A percentile compares a stretch with the other conserved stretches of the same genome.
These are phyloP conservation scores for Acidiella bohemica DNA, from an alignment of 495 filamentous ascomycete genomes.

Conservation along the genomic window DNA sequence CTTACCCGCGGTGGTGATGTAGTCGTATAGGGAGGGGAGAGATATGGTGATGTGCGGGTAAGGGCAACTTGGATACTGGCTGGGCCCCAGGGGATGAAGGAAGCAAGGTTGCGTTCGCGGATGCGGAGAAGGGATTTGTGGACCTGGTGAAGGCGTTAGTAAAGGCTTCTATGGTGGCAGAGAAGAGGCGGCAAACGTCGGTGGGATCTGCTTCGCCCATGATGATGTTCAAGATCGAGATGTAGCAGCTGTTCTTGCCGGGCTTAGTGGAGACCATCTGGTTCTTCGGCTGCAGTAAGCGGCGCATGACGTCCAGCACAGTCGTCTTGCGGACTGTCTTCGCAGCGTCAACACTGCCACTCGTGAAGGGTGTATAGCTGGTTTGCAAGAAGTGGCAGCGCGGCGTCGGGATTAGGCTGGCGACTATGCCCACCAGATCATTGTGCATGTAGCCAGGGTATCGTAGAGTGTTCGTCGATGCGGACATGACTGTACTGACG, in stretches of 20 bases:
- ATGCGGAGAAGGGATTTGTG: slow-evolving; percentile 97
- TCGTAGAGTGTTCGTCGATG: slow-evolving; percentile 85
- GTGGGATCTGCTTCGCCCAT: slow-evolving; percentile 96
- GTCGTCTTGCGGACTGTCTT: slow-evolving; percentile 97
- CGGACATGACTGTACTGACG: slow-evolving; percentile 96
- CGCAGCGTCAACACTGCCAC: slow-evolving; percentile 86
- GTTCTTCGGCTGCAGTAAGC: slow-evolving; percentile 92
- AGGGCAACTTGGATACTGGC: slow-evolving; percentile 94
- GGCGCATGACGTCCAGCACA: slow-evolving; percentile 92
- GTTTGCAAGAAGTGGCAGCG: slow-evolving; percentile 97
- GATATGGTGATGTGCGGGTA: slow-evolving; percentile 90
- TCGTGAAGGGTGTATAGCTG: slow-evolving; percentile 92
- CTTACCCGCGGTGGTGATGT: slow-evolving; percentile 73
- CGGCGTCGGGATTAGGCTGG: slow-evolving; percentile 87
- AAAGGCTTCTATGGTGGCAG: background rate
- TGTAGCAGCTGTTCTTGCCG: slow-evolving; percentile 94
- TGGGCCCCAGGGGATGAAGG: slow-evolving; percentile 98
- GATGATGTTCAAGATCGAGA: slow-evolving; percentile 96
- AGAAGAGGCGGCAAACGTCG: too few relatives aligned
- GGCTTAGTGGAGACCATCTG: slow-evolving; percentile 96
- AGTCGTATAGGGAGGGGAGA: slow-evolving; percentile 40
- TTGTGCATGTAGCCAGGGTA: slow-evolving; percentile 99
- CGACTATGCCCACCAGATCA: slow-evolving; percentile 91
- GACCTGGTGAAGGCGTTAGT: slow-evolving; percentile 31
- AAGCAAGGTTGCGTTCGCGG: slow-evolving; percentile 81